Evolutionary conservation across 2,329 filamentous ascomycete species (phyloP), one percentile per base, ranked within the genome.

Genomic region (Geosmithia putterillii): DNA sequence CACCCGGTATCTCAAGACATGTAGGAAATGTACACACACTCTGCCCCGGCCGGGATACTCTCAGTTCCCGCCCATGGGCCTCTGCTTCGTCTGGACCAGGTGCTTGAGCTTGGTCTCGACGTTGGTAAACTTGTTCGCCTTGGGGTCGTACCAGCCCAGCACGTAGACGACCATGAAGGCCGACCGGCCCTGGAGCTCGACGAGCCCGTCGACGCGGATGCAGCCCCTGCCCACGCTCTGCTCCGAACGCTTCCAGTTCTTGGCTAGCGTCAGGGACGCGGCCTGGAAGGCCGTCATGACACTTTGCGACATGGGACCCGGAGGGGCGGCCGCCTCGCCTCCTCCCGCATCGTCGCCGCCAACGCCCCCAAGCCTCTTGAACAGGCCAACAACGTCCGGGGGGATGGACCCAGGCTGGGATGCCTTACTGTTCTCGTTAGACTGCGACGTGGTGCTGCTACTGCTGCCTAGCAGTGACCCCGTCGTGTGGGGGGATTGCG

Each of bases 71-170:
- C 44, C 44, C 8, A 40, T 15, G 10, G 61, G 60, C 15, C 51
- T 51, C 43, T 63, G 62, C 50, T 65, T 66, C n/a, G 59, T 49
- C 45, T 64, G 65, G 45, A 70, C 51, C 46, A 64, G 32, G 35
- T 69, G 63, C 50, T 66, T 65, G 17, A 73, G 50, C n/a, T 57
- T 53, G 39, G 70, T 60, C 38, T 72, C 52, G 14, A 63, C 56
- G 23, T 52, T 53, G 47, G 60, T 63, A 42, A 65, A 74, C 39
- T 58, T 61, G 47, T 65, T 64, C 36, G 65, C 67, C 54, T 74
- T 71, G 2, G 76, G 74, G 52, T 80, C 67, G 57, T 73, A 81
- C 56, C 68, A 75, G 2, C 65, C 70, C 10, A 57, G 46, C 2
- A 74, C 73, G 46, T 76, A 70, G 12, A 79, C 59, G 2, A 67